Conservation (phyloP, 192 early-diverging fungal genomes). For the Kappamyces sp. region DNA sequence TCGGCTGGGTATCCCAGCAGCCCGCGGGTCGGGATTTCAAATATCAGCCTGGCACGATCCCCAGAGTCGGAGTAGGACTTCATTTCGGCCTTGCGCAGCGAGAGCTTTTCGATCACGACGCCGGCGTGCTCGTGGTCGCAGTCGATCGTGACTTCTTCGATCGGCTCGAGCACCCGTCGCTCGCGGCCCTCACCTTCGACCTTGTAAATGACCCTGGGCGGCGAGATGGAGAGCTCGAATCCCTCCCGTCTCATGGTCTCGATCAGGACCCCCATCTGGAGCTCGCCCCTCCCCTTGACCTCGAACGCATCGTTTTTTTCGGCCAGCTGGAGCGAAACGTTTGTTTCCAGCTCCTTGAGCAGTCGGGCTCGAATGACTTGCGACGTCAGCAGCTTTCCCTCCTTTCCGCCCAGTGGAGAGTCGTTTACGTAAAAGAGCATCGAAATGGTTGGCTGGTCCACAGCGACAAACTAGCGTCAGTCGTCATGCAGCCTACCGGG, state of each 20-base stretch:
- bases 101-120: slow-evolving; percentile 78
- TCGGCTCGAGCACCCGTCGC: slow-evolving; percentile 64
- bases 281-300: slow-evolving; percentile 81
- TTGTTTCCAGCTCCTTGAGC: slow-evolving; percentile 71
- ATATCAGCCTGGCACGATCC: slow-evolving; percentile 69
- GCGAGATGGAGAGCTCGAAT: slow-evolving; percentile 75
- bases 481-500: slow-evolving; percentile 24
- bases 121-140: slow-evolving; percentile 67
- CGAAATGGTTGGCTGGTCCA: slow-evolving; percentile 80
- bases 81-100: slow-evolving; percentile 75
- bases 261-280: slow-evolving; percentile 80
- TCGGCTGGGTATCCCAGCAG: slow-evolving; percentile 78
- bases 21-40: slow-evolving; percentile 76
- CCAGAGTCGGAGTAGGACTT: slow-evolving; percentile 63
- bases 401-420: slow-evolving; percentile 75
- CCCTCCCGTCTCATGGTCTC: slow-evolving; percentile 89
- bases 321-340: slow-evolving; percentile 71
- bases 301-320: slow-evolving; percentile 70
- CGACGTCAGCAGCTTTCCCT: slow-evolving; percentile 68
- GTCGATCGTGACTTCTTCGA: slow-evolving; percentile 80
- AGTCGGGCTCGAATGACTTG: slow-evolving; percentile 73
- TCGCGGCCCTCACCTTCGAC: slow-evolving; percentile 36
- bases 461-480: slow-evolving; percentile 49
- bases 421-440: slow-evolving; percentile 84
- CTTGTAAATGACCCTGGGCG: slow-evolving; percentile 77